Percentiles rank a stretch among this genome's conserved stretches.
Conservation (phyloP, 805 yeast genomes). For the Komagataella phaffii region DNA sequence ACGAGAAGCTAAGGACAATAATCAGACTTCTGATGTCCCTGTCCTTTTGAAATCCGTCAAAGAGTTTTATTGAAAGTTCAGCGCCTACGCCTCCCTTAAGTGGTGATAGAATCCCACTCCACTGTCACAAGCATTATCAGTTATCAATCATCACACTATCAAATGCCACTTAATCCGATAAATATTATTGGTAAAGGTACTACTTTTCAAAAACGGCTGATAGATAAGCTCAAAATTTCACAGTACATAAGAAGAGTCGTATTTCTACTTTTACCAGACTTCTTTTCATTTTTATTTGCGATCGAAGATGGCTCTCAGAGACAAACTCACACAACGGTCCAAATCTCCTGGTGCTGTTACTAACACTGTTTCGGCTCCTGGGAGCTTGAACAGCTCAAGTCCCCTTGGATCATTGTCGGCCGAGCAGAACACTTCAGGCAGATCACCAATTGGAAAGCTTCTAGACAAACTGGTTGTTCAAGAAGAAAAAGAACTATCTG, state of each 20-base stretch:
- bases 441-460: neutral
- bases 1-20: no score
- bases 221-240: neutral
- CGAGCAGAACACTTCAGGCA: neutral
- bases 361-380: neutral
- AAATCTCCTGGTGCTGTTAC: neutral
- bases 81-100: neutral
- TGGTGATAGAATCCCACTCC: neutral
- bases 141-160: neutral
- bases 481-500: slow-evolving; percentile 20
- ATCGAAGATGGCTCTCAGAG: neutral
- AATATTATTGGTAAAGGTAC: neutral
- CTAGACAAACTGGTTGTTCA: neutral
- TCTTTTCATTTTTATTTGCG: neutral
- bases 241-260: neutral
- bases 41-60: no score
- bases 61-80: neutral
- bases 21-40: no score
- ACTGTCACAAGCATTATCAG: neutral
- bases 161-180: neutral
- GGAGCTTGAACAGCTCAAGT: neutral
- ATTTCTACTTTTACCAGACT: neutral
- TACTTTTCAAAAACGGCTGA: neutral
- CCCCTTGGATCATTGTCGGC: neutral
- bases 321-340: neutral